These are phyloP conservation scores for Theileria sp. DNA, from an alignment of 169 alveolate species.

Conservation along the genomic window DNA sequence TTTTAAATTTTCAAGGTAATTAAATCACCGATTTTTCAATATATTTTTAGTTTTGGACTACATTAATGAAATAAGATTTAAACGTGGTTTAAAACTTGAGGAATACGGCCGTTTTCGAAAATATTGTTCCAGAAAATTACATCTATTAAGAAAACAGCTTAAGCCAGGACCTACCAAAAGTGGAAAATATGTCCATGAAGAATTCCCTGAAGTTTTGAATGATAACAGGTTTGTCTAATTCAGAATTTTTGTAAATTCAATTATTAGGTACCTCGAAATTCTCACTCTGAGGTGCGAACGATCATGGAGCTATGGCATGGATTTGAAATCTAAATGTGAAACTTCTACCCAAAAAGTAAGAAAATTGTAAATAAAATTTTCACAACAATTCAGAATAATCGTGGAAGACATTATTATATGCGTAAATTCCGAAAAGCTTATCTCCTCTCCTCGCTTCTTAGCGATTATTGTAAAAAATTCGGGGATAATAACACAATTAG, in stretches of 20 bases:
- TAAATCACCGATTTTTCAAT: neutral
- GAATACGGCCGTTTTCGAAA: slow-evolving; percentile 59
- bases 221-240: slow-evolving; percentile 42
- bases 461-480: slow-evolving; percentile 29
- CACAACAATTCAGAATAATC: slow-evolving; percentile 9
- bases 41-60: slow-evolving; percentile 48
- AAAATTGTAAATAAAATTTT: neutral
- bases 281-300: slow-evolving; percentile 54
- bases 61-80: slow-evolving; percentile 47
- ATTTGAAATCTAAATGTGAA: slow-evolving; percentile 54
- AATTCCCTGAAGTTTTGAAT: slow-evolving; percentile 36
- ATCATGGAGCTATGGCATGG: slow-evolving; percentile 60
- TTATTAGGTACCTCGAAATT: slow-evolving; percentile 59
- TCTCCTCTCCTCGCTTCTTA: slow-evolving; percentile 24
- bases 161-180: slow-evolving; percentile 10
- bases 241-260: neutral
- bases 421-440: slow-evolving; percentile 55
- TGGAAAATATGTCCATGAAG: slow-evolving; percentile 44
- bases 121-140: slow-evolving; percentile 54
- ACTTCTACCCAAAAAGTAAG: slow-evolving; percentile 48
- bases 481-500: slow-evolving; percentile 42
- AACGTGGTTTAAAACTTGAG: slow-evolving; percentile 60
- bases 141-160: slow-evolving; percentile 50
- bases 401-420: slow-evolving; percentile 46
- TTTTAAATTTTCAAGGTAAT: slow-evolving; percentile 44